Evolutionary conservation across 306 rosid genomes (phyloP).

Genomic region (Elaeagnus macrophylla): DNA sequence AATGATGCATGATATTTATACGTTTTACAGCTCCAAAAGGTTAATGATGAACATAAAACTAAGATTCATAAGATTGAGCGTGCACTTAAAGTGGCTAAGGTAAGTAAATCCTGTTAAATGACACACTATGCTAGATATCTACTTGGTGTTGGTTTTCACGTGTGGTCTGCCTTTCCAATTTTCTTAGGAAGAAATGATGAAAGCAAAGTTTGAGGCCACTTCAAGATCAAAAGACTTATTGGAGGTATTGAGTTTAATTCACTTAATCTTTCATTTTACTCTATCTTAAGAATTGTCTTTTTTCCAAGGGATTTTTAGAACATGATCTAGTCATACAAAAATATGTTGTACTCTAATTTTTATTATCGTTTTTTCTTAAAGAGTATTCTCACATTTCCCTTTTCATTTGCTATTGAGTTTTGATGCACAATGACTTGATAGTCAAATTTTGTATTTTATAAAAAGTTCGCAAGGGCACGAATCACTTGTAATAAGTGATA

Average conservation of each 20-base stretch:
- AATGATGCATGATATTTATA: constrained; percentile 16
- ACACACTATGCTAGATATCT: constrained; percentile 19
- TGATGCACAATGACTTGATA: no score
- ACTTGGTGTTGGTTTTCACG: constrained; percentile 24
- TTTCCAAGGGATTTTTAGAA: not conserved
- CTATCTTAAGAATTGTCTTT: not conserved
- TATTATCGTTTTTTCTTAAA: no score
- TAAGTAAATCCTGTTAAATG: constrained; percentile 26
- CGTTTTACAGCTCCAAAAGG: constrained; percentile 54
- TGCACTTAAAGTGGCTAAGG: constrained; percentile 88
- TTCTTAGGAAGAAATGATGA: constrained; percentile 75
- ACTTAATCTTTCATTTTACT: not conserved
- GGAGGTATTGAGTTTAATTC: constrained; percentile 43
- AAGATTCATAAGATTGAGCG: constrained; percentile 64
- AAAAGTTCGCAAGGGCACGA: no score
- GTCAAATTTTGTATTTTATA: no score
- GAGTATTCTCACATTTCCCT: no score
- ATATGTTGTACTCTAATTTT: no score
- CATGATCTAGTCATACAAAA: no score
- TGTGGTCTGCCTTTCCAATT: not conserved
- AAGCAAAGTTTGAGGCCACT: constrained; percentile 77
- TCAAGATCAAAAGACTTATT: constrained; percentile 46
- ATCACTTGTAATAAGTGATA: no score
- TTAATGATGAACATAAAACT: constrained; percentile 57
- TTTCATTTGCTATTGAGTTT: no score